Base-by-base conservation (phyloP, 2,329 filamentous ascomycete genomes). In the Penicillium glabrum region DNA sequence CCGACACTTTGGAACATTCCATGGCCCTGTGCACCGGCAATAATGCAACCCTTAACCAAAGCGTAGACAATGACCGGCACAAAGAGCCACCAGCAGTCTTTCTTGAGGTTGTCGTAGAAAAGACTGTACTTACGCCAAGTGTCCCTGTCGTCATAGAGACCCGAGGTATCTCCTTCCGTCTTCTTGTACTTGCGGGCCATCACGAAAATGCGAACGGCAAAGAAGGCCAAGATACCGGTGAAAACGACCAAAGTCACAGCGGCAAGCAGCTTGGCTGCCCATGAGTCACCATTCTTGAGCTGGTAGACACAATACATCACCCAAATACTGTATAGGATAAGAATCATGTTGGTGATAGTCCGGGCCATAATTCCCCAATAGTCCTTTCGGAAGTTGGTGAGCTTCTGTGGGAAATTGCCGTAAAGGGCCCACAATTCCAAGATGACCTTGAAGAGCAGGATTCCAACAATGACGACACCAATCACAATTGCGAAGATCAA, bases 41-140 rank as follows among this genome's bases (percentile, higher is more conserved):
- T 87, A 56, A 93, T 86, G 59, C 87, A 89, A 53, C 93, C 93
- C 78, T 95, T 95, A 71, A 86, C 88, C 70, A 97, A 92, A 80
- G 93, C 89, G 80, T 98, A 98, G 61, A 92, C 59, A 69, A 98
- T 96, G 59, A 84, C 81, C 0, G 95, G 95, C 14, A 98, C 83
- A 71, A 99, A 98, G 24, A 97, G 77, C 93, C 93, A 98, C 95
- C 95, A 99, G 80, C 93, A 96, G 66, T 88, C 86, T 75, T 90
- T 91, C 79, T 91, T 92, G 82, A 96, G 98, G 66, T 88, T 89
- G 69, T 98, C 95, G 80, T 99, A 99, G 79, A 99, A 98, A 60
- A 97, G 82, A 68, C 90, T 95, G 82, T 99, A 99, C 79, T 95
- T 96, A 73, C 91, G 83, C 93, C 95, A 97, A 41, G 89, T 87